A percentile compares a stretch with the other conserved stretches of the same genome.
phyloP scores from a whole-genome alignment of 176 grass and related monocot species.

The Avena atlantica region DNA sequence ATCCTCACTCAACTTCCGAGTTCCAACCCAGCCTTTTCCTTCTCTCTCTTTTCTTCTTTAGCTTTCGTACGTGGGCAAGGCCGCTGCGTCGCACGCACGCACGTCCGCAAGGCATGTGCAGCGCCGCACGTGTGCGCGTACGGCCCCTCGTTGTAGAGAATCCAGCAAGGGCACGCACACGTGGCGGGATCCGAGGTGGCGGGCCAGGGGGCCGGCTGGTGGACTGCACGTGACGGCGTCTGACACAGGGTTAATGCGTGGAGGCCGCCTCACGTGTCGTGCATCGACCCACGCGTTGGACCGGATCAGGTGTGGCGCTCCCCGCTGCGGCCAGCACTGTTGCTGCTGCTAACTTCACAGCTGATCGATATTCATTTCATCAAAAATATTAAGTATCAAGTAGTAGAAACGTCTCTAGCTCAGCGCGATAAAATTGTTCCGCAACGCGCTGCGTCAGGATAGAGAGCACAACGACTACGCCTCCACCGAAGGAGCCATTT shows the following conservation, averaged over 20 bases:
- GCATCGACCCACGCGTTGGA: conserved; percentile 16
- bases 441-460: too few relatives aligned
- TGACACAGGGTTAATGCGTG: conserved; percentile 56
- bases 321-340: neutral
- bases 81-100: neutral
- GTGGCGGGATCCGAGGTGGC: conserved; percentile 46
- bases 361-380: too few relatives aligned
- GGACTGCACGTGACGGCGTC: conserved; percentile 48
- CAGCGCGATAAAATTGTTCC: too few relatives aligned
- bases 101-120: conserved; percentile 42
- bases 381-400: too few relatives aligned
- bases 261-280: conserved; percentile 47
- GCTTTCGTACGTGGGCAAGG: neutral
- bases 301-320: conserved; percentile 26
- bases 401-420: too few relatives aligned
- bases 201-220: conserved; percentile 31
- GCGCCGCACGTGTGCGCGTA: conserved; percentile 64
- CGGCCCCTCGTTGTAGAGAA: conserved; percentile 38
- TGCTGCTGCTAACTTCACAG: neutral
- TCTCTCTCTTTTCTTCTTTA: neutral
- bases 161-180: conserved; percentile 37
- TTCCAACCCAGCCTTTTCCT: neutral
- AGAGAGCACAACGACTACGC: too few relatives aligned
- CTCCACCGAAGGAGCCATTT: too few relatives aligned
- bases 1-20: conserved; percentile 30